These are phyloP conservation scores for Saxophila tyrrhenica DNA, from an alignment of 495 filamentous ascomycete species.

Conservation along the genomic window DNA sequence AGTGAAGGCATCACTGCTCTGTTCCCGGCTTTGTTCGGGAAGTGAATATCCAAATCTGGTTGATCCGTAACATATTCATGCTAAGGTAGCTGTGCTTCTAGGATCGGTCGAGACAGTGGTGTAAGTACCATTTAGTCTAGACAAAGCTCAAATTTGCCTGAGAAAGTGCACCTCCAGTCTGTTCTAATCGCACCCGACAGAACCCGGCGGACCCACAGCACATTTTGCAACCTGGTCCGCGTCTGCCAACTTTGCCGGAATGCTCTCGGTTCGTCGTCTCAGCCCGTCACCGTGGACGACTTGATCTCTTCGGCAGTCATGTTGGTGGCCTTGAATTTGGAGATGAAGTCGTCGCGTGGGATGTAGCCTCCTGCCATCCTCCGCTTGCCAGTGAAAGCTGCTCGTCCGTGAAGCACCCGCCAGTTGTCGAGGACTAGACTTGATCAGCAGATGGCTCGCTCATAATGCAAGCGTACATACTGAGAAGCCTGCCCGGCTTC, in stretches of 20 bases:
- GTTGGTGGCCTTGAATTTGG: slow-evolving; percentile 61
- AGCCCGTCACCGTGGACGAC: background rate
- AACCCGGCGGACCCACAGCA: too few relatives aligned
- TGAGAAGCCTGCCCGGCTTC: slow-evolving; percentile 61
- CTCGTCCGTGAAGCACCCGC: slow-evolving; percentile 79
- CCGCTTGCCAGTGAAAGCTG: slow-evolving; percentile 67
- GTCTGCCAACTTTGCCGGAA: too few relatives aligned
- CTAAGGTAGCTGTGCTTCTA: too few relatives aligned
- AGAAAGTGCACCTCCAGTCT: too few relatives aligned
- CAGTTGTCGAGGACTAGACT: slow-evolving; percentile 67
- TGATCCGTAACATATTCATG: background rate
- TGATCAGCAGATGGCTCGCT: background rate
- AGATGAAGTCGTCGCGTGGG: slow-evolving; percentile 76
- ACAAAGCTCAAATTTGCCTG: too few relatives aligned
- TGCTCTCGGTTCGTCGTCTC: too few relatives aligned
- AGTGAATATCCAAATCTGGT: too few relatives aligned
- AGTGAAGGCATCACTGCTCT: background rate
- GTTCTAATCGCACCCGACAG: too few relatives aligned
- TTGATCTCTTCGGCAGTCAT: slow-evolving; percentile 38
- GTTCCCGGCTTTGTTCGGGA: background rate
- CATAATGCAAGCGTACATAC: slow-evolving; percentile 36
- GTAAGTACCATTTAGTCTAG: too few relatives aligned
- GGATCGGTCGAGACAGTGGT: too few relatives aligned
- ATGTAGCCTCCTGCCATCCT: slow-evolving; percentile 85
- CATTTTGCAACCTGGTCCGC: too few relatives aligned